Evolutionary conservation across 176 grass and related monocot species (phyloP), one percentile per base, ranked within the genome.

Genomic region (Melocanna baccifera): DNA sequence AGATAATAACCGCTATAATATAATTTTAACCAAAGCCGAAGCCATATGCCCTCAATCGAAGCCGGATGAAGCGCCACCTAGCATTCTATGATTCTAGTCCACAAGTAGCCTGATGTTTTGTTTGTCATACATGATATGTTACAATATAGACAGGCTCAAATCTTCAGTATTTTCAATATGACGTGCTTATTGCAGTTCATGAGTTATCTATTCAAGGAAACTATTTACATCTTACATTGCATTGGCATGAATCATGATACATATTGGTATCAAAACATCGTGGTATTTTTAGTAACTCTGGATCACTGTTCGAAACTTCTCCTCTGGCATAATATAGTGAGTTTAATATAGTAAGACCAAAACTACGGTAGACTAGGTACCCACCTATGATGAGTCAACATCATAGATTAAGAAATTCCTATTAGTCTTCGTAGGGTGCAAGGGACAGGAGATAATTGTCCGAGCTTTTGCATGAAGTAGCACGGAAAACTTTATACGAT

Each of bases 241-340:
- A 32, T 32, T 64, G 62, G 6, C 28, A 32, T 3, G 12, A 64
- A 32, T 26, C 58, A 26, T 64, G 6, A 2, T 64, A 34, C 14
- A 16, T 0, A 12, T 4, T 45, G 52, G 29, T 25, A 43, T 12
- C 15, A 26, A 64, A 28, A 64, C 25, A 62, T 9, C 3, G 28
- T 6, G 0, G 14, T 64, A 32, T 64, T 32, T 9, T 7, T 32
- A 64, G 6, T 8, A 65, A 34, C 61, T 30, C 5, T 1, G 15
- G 28, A 18, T 65, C 29, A 4, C 2, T 7, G 6, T 65, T 4
- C 15, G 2, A 1, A 65, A 18, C 18, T 4, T 34, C 36, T 36
- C 14, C 0, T 64, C 0, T 15, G 14, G 2, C 2, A 52, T 12
- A 46, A 4, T 1, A 0, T 7, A 11, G 4, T 20, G 9, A 0